phyloP scores from a whole-genome alignment of 495 filamentous ascomycete species.

The Neurospora cerealis region DNA sequence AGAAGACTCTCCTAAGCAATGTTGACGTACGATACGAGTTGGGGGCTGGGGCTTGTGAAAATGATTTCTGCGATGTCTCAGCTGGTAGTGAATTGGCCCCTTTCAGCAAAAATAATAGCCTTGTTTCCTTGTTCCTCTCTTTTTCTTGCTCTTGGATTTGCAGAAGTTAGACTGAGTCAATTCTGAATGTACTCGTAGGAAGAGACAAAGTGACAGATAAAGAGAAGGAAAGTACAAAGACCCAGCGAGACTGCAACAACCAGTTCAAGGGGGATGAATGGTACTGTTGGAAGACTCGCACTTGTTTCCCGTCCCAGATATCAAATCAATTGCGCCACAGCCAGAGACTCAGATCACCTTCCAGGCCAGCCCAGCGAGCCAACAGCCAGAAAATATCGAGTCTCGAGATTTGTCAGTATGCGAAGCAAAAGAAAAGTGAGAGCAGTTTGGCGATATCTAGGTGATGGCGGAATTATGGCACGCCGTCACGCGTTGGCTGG shows the following conservation, averaged over 20 bases:
- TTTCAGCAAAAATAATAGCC: background rate
- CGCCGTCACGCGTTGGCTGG: background rate
- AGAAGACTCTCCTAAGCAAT: constrained; percentile 13
- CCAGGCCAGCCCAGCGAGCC: background rate
- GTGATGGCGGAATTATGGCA: background rate
- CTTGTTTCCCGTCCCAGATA: background rate
- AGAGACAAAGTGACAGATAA: constrained; percentile 24
- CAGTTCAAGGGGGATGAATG: constrained; percentile 10
- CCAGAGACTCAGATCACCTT: background rate
- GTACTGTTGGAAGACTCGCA: background rate
- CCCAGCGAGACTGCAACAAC: constrained; percentile 16
- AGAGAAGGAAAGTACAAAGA: constrained; percentile 31
- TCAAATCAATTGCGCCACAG: background rate
- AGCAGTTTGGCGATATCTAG: background rate
- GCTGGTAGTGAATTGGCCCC: background rate
- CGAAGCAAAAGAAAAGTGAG: background rate
- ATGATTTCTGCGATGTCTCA: background rate
- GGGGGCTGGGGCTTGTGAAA: constrained; percentile 16
- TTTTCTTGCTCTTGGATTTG: constrained; percentile 30
- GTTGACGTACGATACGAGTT: constrained; percentile 24
- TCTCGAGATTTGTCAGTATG: background rate
- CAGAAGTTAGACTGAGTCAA: constrained; percentile 42
- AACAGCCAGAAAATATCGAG: background rate
- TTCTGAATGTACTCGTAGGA: constrained; percentile 47
- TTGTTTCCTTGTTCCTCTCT: constrained; percentile 14